Evolutionary conservation across 176 grass and related monocot genomes (phyloP).

Genomic region (Urochloa ruziziensis): DNA sequence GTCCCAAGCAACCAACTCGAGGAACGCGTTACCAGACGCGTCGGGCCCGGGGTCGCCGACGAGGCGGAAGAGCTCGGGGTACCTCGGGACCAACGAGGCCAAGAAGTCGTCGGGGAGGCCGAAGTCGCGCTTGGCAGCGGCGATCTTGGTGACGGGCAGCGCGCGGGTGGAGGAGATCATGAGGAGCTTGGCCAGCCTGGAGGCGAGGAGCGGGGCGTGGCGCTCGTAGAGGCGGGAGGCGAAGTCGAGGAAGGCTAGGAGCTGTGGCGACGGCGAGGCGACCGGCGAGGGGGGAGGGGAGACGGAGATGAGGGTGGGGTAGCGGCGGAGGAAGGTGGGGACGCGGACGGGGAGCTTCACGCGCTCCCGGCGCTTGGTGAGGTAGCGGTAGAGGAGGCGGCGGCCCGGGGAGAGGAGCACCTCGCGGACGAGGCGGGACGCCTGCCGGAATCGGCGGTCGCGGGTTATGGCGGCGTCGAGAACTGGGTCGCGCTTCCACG

Average conservation of each 20-base stretch:
- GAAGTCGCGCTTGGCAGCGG: conserved; percentile 68
- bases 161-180: conserved; percentile 75
- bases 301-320: conserved; percentile 81
- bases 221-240: conserved; percentile 32
- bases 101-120: conserved; percentile 83
- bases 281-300: conserved; percentile 47
- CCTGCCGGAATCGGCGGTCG: conserved; percentile 57
- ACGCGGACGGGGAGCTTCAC: conserved; percentile 56
- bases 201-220: conserved; percentile 44
- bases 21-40: conserved; percentile 44
- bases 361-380: conserved; percentile 68
- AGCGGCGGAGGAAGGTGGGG: conserved; percentile 61
- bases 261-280: conserved; percentile 57
- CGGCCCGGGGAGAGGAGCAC: conserved; percentile 62
- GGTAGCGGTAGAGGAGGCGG: conserved; percentile 68
- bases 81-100: conserved; percentile 53
- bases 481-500: conserved; percentile 61
- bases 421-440: conserved; percentile 66
- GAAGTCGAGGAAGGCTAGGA: conserved; percentile 50
- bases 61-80: conserved; percentile 58
- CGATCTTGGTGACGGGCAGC: conserved; percentile 61
- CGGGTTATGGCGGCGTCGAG: conserved; percentile 62
- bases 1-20: conserved; percentile 73
- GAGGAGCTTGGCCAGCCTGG: conserved; percentile 79
- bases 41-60: conserved; percentile 44